Evolutionary conservation across 495 filamentous ascomycete species (phyloP).

Genomic region (Cercophora samala): DNA sequence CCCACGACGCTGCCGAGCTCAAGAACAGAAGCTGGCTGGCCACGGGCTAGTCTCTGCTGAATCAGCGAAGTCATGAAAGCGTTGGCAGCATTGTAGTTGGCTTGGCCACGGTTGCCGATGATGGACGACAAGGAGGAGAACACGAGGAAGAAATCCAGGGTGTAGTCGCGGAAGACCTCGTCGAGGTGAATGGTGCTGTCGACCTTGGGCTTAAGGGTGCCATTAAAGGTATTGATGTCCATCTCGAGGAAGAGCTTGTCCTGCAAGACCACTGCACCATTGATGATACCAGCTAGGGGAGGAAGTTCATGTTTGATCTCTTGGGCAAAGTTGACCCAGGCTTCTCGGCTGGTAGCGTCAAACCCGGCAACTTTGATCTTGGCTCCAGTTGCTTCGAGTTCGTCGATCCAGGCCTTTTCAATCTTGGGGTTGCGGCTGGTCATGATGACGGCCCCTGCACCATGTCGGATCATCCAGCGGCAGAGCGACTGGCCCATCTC

Average conservation of each 20-base stretch:
- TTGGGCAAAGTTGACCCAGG: neutral
- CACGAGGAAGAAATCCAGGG: constrained; percentile 56
- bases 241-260: neutral
- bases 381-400: neutral
- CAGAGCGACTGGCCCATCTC: neutral
- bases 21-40: no score
- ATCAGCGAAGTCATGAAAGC: constrained; percentile 42
- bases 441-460: neutral
- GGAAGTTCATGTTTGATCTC: neutral
- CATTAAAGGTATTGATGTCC: neutral
- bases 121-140: constrained; percentile 50
- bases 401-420: neutral
- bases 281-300: neutral
- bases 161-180: neutral
- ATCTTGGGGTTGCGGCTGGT: neutral
- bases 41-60: constrained; percentile 25
- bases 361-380: neutral
- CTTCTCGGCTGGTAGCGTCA: neutral
- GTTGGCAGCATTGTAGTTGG: constrained; percentile 52
- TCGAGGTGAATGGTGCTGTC: neutral
- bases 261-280: neutral
- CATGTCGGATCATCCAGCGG: neutral
- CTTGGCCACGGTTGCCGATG: constrained; percentile 47
- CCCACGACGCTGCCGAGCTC: no score
- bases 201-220: neutral